Base-by-base conservation (phyloP, 371 early-diverging fungal genomes). In the Apophysomyces ossiformis region DNA sequence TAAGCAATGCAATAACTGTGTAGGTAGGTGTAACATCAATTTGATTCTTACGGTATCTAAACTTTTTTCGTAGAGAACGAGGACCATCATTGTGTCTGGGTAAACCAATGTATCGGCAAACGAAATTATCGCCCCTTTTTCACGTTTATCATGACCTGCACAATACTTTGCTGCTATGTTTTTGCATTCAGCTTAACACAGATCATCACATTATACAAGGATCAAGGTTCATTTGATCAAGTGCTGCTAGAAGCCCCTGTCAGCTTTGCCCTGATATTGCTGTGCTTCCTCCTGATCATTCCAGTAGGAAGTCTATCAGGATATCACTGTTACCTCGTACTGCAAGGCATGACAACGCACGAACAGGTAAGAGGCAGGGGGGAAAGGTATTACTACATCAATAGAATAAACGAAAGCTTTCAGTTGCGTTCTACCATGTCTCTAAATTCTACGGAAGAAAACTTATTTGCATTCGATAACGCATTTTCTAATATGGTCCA, bases 41-140 rank as follows among this genome's bases (percentile, higher is more conserved):
- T 13, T 36, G 47, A 32, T 41, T 60, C 37, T 18, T 54, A 21
- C 8, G 21, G 0, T 21, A 18, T 26, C 21, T 9, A 21, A 7
- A 26, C 4, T 12, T 37, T 16, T 15, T 1, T 18, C 16, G 43
- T 61, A 87, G 92, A 90, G 73, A 82, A 86, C 72, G 87, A 90
- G 68, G 95, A 96, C 73, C 95, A 96, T 66, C 96, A 98, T 74
- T 98, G 98, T 69, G 89, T 93, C 15, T 98, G 97, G 97, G 86
- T 94, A 13, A 94, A 90, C 69, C 96, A 94, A 77, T 97, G 97
- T 77, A 84, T 98, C 45, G 98, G 98, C 1, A 89, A 89, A 58
- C 83, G 96, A 64, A 96, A 96, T 76, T 96, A 96, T 77, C 87
- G 92, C 15, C 85, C 86, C 50, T 96, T 96, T 66, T 90, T 92